A percentile compares a stretch with the other conserved stretches of the same genome.
phyloP scores from a whole-genome alignment of 1,284 basidiomycete genomes.

The Fistulinella cinereoalba region DNA sequence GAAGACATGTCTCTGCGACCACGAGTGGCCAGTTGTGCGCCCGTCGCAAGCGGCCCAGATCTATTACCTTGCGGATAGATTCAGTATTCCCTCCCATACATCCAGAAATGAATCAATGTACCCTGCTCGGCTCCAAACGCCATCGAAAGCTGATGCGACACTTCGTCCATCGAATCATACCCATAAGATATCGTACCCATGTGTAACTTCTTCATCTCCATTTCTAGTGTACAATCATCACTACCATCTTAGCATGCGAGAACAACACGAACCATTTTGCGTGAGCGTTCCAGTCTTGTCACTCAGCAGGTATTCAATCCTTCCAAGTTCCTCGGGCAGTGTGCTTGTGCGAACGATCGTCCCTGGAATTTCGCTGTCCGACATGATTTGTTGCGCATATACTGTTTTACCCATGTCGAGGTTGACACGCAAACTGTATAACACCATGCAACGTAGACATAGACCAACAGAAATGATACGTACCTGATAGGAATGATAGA shows the following conservation, averaged over 20 bases:
- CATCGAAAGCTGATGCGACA: slow-evolving; percentile 81
- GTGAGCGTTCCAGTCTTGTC: slow-evolving; percentile 99
- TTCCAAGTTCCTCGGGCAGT: slow-evolving; percentile 96
- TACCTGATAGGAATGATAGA: slow-evolving; percentile 99
- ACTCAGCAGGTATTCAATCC: slow-evolving; percentile 98
- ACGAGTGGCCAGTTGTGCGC: slow-evolving; percentile 74
- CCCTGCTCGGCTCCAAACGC: slow-evolving; percentile 68
- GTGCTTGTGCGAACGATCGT: slow-evolving; percentile 98
- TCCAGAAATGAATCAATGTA: not conserved
- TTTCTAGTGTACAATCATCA: slow-evolving; percentile 77
- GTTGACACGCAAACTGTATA: slow-evolving; percentile 86
- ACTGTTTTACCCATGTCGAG: slow-evolving; percentile 99
- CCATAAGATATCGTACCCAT: slow-evolving; percentile 99
- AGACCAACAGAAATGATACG: slow-evolving; percentile 78
- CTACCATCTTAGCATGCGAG: slow-evolving; percentile 85
- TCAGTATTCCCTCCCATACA: not conserved
- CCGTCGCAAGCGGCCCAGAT: slow-evolving; percentile 59
- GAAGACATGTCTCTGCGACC: slow-evolving; percentile 94
- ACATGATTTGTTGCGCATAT: slow-evolving; percentile 94
- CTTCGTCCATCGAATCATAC: slow-evolving; percentile 97
- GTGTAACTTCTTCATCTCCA: slow-evolving; percentile 99
- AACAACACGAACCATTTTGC: slow-evolving; percentile 98
- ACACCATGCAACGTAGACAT: not conserved
- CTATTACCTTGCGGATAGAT: slow-evolving; percentile 40
- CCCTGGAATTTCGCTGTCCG: slow-evolving; percentile 87